Conservation (phyloP, 805 yeast species). For the Lipomyces starkeyi region DNA sequence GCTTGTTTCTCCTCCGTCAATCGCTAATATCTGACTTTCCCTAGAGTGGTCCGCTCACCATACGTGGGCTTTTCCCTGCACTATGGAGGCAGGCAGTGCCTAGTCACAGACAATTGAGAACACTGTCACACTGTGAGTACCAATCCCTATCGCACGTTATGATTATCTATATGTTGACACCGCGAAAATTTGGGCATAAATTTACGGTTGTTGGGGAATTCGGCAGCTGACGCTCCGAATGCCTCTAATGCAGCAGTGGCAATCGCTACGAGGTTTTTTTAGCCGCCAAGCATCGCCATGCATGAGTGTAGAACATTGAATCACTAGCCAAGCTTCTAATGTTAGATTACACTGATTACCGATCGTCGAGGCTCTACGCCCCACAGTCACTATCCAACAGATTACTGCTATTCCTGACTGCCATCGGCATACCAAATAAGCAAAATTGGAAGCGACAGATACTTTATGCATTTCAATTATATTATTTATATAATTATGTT, state of each 20-base stretch:
- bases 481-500: too few species aligned
- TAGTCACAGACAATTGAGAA: neutral
- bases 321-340: neutral
- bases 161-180: too few species aligned
- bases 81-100: neutral
- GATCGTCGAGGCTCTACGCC: neutral
- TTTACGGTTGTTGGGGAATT: too few species aligned
- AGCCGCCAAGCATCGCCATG: neutral
- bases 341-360: neutral
- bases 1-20: neutral
- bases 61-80: too few species aligned
- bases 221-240: too few species aligned
- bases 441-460: neutral
- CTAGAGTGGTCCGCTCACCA: too few species aligned
- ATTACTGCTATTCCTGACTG: neutral
- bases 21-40: neutral
- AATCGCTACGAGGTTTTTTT: too few species aligned
- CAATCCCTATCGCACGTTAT: neutral
- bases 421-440: neutral
- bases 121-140: too few species aligned
- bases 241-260: too few species aligned
- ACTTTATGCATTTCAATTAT: neutral
- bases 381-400: neutral
- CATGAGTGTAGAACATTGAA: too few species aligned
- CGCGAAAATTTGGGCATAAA: too few species aligned